Evolutionary conservation across 2,329 filamentous ascomycete genomes (phyloP).

Genomic region (Didymella lethalis): DNA sequence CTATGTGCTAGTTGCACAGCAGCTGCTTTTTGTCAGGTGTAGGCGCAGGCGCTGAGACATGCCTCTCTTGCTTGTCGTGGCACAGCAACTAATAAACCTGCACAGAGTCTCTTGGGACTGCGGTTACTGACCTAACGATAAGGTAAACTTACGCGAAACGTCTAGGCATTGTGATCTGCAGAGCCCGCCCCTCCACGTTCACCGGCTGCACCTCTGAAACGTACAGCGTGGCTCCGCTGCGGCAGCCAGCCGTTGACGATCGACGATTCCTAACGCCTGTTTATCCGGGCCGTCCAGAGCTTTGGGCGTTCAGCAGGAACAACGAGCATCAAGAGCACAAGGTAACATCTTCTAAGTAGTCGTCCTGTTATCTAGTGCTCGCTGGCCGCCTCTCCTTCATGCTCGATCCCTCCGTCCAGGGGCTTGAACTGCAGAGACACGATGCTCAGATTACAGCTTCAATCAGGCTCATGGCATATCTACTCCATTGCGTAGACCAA

Average conservation of each 20-base stretch:
- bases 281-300: slow-evolving; percentile 1
- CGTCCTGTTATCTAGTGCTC: background rate
- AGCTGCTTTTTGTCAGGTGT: slow-evolving; percentile 14
- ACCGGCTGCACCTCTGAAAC: slow-evolving; percentile 16
- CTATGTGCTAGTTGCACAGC: slow-evolving; percentile 10
- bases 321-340: background rate
- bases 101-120: slow-evolving; percentile 3
- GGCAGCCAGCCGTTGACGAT: slow-evolving; percentile 14
- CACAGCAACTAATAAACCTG: slow-evolving; percentile 5
- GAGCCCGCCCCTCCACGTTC: slow-evolving; percentile 14
- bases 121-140: background rate
- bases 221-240: background rate
- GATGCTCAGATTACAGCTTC: background rate
- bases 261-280: slow-evolving; percentile 1
- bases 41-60: slow-evolving; percentile 13
- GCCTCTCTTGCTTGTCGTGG: background rate
- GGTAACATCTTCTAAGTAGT: background rate
- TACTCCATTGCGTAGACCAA: too few relatives aligned
- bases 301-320: background rate
- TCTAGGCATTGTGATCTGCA: slow-evolving; percentile 12
- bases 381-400: background rate
- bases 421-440: background rate
- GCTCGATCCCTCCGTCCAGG: background rate
- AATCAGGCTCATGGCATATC: too few relatives aligned
- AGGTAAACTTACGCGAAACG: slow-evolving; percentile 13